Conservation (phyloP, 495 filamentous ascomycete genomes). For the Pseudotulostoma volvatum region DNA sequence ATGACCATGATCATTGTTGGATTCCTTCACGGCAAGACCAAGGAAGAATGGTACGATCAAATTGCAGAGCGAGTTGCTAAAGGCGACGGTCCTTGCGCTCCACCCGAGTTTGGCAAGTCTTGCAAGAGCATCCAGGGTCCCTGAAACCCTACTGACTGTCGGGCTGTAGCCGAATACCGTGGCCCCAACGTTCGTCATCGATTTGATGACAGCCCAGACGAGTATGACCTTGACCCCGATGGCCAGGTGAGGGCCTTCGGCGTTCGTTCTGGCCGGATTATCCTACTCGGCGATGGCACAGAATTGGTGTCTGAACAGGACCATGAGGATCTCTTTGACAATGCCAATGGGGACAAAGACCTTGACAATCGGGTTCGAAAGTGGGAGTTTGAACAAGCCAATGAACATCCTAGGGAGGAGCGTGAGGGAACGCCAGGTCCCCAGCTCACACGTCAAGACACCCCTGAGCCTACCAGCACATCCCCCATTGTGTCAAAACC, state of each 20-base stretch:
- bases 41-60: conserved; percentile 95
- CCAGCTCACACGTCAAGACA: conserved; percentile 10
- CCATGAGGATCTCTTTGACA: conserved; percentile 85
- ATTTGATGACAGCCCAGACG: conserved; percentile 83
- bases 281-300: conserved; percentile 85
- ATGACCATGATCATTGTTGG: conserved; percentile 95
- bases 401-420: conserved; percentile 22
- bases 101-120: conserved; percentile 96
- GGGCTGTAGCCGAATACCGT: conserved; percentile 77
- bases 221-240: conserved; percentile 73
- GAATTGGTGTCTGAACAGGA: conserved; percentile 73
- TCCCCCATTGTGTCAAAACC: conserved; percentile 27
- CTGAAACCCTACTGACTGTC: conserved; percentile 32
- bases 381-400: conserved; percentile 12
- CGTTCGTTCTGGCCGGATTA: conserved; percentile 63
- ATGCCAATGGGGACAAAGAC: conserved; percentile 72
- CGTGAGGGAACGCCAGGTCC: conserved; percentile 46
- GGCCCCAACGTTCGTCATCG: conserved; percentile 75
- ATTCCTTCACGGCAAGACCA: conserved; percentile 74
- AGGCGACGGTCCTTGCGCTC: conserved; percentile 95
- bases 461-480: conserved; percentile 12
- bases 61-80: conserved; percentile 87
- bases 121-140: conserved; percentile 30
- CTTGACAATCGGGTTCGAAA: conserved; percentile 38
- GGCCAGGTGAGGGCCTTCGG: conserved; percentile 36